phyloP scores from a whole-genome alignment of 371 early-diverging fungal genomes.

The Lichtheimia ornata region DNA sequence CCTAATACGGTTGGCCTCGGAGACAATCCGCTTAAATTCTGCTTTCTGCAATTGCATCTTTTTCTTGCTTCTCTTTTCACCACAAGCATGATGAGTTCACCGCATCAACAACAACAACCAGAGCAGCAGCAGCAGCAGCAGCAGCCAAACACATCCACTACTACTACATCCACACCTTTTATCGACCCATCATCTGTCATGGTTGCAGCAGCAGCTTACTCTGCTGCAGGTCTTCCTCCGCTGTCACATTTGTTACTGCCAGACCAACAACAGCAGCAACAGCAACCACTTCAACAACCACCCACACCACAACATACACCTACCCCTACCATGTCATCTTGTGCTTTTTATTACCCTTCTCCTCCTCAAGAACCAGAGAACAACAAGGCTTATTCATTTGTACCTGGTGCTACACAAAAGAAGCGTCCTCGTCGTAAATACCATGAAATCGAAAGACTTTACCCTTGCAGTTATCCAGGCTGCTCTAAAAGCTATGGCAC shows the following conservation, averaged over 20 bases:
- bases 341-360: too few species aligned
- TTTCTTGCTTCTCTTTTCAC: too few species aligned
- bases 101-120: too few species aligned
- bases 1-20: too few species aligned
- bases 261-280: not conserved
- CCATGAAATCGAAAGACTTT: constrained; percentile 73
- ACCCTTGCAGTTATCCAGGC: constrained; percentile 61
- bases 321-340: not conserved
- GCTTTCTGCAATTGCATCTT: too few species aligned
- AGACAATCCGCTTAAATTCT: too few species aligned
- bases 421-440: constrained; percentile 69
- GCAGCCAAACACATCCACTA: too few species aligned
- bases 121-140: too few species aligned
- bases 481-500: constrained; percentile 75
- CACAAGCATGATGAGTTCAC: too few species aligned
- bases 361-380: too few species aligned
- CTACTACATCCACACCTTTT: not conserved
- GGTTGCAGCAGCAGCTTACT: not conserved
- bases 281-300: not conserved
- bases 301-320: not conserved
- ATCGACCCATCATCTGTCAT: not conserved
- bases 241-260: constrained; percentile 1
- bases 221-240: constrained; percentile 1
- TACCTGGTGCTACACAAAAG: constrained; percentile 63
- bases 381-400: constrained; percentile 49